Base-by-base conservation (phyloP, 2,329 filamentous ascomycete genomes). In the Didymella keratinophila region DNA sequence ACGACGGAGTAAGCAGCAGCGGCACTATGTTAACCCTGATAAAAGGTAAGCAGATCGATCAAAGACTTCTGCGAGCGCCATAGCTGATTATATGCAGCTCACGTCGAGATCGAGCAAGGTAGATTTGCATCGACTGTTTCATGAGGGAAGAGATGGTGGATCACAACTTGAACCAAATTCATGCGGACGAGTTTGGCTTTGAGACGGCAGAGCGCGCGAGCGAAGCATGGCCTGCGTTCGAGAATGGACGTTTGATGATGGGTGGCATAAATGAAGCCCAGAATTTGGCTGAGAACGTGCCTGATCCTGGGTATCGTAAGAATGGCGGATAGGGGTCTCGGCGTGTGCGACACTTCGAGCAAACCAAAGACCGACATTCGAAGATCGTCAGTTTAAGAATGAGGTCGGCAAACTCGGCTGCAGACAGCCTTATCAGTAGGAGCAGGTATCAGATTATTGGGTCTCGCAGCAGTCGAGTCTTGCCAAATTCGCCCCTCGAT, bases 391-490 rank as follows among this genome's bases (percentile, higher is more conserved):
- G 7, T 20, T 5, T 42, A 16, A 57, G 16, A 6, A 5, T 9
- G 12, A 32, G 34, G 27, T 28, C 27, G 27, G 36, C 32, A 51
- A 12, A 3, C 10, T 34, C 42, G 28, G 48, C 18, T 41, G 18
- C n/a, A n/a, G 11, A 27, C 43, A 52, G 48, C 43, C 55, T 48
- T 52, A 48, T 57, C 28, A 57, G 52, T 18, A 34, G 16, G 16
- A 7, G 25, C 11, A 20, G 23, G 34, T 23, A 18, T 28, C 18
- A 4, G 20, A 28, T 10, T 42, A 11, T 20, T 20, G 16, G 25
- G 20, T 2, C 4, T 32, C 18, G 16, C 46, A 43, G 28, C 36
- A n/a, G 14, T 30, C 4, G 8, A n/a, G 27, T 12, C 41, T 32
- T 14, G n/a, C 43, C 44, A 47, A 28, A 16, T 4, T 39, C 37